Evolutionary conservation across 345 rosid species (phyloP).

Genomic region (Lepidium africanum): DNA sequence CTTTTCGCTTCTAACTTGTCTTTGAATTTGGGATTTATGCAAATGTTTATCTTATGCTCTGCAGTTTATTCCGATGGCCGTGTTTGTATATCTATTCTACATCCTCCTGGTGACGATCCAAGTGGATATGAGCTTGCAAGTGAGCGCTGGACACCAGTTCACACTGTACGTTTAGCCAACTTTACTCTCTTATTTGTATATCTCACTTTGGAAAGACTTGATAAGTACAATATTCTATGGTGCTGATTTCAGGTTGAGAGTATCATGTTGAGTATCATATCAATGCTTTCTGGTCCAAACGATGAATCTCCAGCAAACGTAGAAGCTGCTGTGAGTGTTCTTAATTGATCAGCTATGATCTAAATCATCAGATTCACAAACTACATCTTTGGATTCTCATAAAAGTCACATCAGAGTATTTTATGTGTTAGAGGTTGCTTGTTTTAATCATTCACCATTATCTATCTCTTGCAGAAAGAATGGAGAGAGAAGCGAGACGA

Average conservation of each 20-base stretch:
- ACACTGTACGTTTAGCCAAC: conserved; percentile 7
- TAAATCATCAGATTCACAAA: background rate
- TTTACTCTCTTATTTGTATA: background rate
- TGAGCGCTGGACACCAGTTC: conserved; percentile 50
- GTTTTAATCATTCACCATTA: background rate
- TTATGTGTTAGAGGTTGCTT: background rate
- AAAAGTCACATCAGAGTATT: background rate
- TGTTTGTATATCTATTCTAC: conserved; percentile 51
- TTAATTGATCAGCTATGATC: conserved; percentile 5
- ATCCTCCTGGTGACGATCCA: conserved; percentile 59
- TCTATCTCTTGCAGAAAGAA: conserved; percentile 40
- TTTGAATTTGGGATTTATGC: background rate
- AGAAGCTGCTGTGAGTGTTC: conserved; percentile 65
- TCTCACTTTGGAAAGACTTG: background rate
- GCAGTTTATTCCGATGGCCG: conserved; percentile 40
- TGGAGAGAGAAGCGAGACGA: conserved; percentile 68
- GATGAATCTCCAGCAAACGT: conserved; percentile 90
- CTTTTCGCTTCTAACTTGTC: background rate
- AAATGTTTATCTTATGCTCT: background rate
- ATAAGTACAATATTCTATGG: background rate
- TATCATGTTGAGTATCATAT: conserved; percentile 75
- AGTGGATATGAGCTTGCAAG: conserved; percentile 49
- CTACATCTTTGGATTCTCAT: background rate
- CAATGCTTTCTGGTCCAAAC: conserved; percentile 83
- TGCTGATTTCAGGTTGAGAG: conserved; percentile 62